These are phyloP conservation scores for Cicer cuneatum DNA, from an alignment of 306 rosid genomes.

Conservation along the genomic window DNA sequence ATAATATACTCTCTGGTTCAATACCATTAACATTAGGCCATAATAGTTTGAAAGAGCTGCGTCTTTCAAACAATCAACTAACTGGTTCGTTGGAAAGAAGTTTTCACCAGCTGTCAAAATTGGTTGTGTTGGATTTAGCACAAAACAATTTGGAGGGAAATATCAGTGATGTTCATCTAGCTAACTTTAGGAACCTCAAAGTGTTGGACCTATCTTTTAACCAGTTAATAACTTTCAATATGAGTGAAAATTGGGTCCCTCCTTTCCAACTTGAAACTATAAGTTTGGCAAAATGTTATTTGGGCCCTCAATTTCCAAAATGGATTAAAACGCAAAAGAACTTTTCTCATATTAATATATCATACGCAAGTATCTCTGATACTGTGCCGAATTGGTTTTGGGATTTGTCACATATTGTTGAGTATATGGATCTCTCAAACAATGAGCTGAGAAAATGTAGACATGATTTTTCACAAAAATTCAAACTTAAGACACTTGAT, in stretches of 20 bases:
- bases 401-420: constrained; percentile 6
- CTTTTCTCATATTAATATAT: constrained; percentile 4
- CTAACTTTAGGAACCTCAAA: background rate
- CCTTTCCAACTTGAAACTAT: constrained; percentile 37
- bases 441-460: background rate
- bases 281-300: background rate
- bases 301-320: constrained; percentile 38
- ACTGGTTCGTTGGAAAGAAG: background rate
- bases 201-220: constrained; percentile 33
- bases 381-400: constrained; percentile 46
- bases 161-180: constrained; percentile 21
- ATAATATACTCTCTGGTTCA: constrained; percentile 14
- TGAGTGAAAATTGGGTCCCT: constrained; percentile 37
- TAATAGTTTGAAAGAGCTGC: constrained; percentile 23
- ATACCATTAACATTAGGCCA: constrained; percentile 31
- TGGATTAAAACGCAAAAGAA: constrained; percentile 39
- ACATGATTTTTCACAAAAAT: constrained; percentile 24
- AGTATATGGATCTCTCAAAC: background rate
- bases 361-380: background rate
- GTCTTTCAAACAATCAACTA: constrained; percentile 26
- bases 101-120: background rate
- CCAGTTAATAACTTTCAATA: background rate
- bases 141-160: background rate
- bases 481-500: constrained; percentile 29
- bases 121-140: constrained; percentile 31